Evolutionary conservation across 1,284 basidiomycete genomes (phyloP), one percentile per base, ranked within the genome.

Genomic region (Retiboletus fuscus): DNA sequence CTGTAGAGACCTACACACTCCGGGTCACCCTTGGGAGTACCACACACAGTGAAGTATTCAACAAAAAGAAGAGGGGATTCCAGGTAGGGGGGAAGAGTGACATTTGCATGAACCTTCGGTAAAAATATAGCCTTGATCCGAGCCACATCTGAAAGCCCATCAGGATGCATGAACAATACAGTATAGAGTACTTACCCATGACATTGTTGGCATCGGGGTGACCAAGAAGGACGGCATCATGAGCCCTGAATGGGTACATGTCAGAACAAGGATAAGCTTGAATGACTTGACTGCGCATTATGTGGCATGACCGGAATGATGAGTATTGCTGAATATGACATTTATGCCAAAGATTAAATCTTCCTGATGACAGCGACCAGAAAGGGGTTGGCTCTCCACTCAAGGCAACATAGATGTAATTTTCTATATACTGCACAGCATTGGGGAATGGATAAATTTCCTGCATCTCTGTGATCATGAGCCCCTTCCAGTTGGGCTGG

Each of bases 61-160:
- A 71, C 39, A 22, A 58, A 71, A 28, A 58, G 20, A 58, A 71
- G 53, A n/a, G 66, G 66, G 16, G n/a, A 20, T 16, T 53, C 28
- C 28, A 69, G 60, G 34, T 34, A 34, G 4, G 34, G 8, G 34
- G 34, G 34, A 8, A 34, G 34, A 4, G 4, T 34, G 34, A 34
- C 34, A 34, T 34, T 8, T 24, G 26, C 22, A 4, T 47, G 26
- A 28, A 39, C 28, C 49, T 26, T 51, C 44, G 39, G 67, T 10
- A 51, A 22, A 20, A 71, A 71, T 20, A 70, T 43, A 13, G 69
- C 22, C 30, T 28, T 47, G 18, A 71, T 60, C 41, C 60, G 58
- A n/a, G 12, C 62, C 28, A 70, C 39, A n/a, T n/a, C 47, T 57
- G 5, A 58, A 39, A 5, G 39, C n/a, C 11, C 22, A 39, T 58